Conservation (phyloP, 352 stramenopile genomes). For the Lagenidium giganteum region DNA sequence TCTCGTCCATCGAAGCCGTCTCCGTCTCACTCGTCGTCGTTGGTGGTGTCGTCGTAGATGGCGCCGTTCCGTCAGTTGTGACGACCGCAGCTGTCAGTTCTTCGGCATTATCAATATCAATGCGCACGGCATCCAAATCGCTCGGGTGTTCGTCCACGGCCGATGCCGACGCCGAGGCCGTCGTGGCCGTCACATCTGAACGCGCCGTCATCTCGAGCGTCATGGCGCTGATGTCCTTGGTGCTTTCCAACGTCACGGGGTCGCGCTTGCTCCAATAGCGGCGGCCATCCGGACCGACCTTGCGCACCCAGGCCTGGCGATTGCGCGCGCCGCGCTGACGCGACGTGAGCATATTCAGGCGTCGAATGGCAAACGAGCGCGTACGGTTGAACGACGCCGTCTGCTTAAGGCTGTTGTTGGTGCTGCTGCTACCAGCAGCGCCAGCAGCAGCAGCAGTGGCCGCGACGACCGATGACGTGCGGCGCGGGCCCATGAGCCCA, state of each 20-base stretch:
- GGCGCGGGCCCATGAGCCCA: conserved; percentile 41
- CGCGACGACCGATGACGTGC: conserved; percentile 33
- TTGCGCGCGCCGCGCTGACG: conserved; percentile 75
- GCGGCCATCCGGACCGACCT: conserved; percentile 76
- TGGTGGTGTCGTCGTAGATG: too few relatives aligned
- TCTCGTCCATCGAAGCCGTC: conserved; percentile 18
- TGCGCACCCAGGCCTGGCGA: conserved; percentile 80
- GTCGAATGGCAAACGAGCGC: conserved; percentile 81
- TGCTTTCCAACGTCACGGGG: conserved; percentile 25
- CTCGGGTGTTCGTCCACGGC: conserved; percentile 6
- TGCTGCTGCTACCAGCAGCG: too few relatives aligned
- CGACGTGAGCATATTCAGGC: conserved; percentile 85
- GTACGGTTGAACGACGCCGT: conserved; percentile 82
- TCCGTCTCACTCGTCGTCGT: neutral
- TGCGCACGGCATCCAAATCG: neutral
- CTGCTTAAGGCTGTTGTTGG: conserved; percentile 4
- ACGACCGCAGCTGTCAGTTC: too few relatives aligned
- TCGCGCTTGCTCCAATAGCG: conserved; percentile 81
- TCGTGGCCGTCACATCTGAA: neutral
- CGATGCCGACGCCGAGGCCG: conserved; percentile 3
- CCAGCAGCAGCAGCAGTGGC: too few relatives aligned
- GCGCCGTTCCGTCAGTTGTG: too few relatives aligned
- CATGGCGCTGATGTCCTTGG: too few relatives aligned
- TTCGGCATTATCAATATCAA: too few relatives aligned
- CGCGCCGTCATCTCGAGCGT: conserved; percentile 3